These are phyloP conservation scores for Aureobasidium mangrovei DNA, from an alignment of 2,329 filamentous ascomycete genomes.

Conservation along the genomic window DNA sequence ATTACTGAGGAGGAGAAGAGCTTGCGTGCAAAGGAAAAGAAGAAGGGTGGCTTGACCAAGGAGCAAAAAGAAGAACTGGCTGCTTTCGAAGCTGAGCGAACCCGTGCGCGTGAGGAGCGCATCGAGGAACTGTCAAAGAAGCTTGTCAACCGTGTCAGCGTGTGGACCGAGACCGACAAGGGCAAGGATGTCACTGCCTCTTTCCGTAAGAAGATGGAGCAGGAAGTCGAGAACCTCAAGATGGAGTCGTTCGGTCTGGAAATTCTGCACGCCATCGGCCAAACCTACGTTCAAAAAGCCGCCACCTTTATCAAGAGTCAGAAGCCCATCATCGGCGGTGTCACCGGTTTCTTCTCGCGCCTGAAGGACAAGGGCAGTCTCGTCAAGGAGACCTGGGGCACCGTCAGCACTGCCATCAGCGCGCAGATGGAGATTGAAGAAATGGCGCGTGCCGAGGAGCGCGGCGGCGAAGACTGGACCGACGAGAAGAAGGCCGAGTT, in stretches of 20 bases:
- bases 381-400: slow-evolving; percentile 98
- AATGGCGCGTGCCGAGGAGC: slow-evolving; percentile 93
- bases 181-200: slow-evolving; percentile 71
- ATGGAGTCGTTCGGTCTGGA: slow-evolving; percentile 98
- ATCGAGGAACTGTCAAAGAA: slow-evolving; percentile 78
- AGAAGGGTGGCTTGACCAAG: slow-evolving; percentile 76
- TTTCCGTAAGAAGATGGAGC: slow-evolving; percentile 86
- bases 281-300: slow-evolving; percentile 82
- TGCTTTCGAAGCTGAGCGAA: slow-evolving; percentile 80
- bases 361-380: slow-evolving; percentile 94
- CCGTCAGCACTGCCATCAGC: slow-evolving; percentile 90
- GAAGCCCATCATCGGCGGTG: slow-evolving; percentile 75
- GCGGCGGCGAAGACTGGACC: slow-evolving; percentile 94
- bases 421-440: slow-evolving; percentile 98
- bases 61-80: slow-evolving; percentile 89
- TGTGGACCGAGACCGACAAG: slow-evolving; percentile 98
- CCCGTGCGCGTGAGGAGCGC: slow-evolving; percentile 76
- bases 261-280: slow-evolving; percentile 88
- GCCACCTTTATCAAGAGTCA: slow-evolving; percentile 85
- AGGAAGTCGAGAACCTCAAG: slow-evolving; percentile 96
- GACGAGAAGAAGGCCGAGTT: slow-evolving; percentile 95
- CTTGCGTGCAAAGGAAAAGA: slow-evolving; percentile 73
- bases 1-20: slow-evolving; percentile 67
- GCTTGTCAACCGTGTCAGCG: slow-evolving; percentile 76
- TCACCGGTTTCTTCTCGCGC: slow-evolving; percentile 86